These are phyloP conservation scores for Aurifilum marmelostoma DNA, from an alignment of 2,329 filamentous ascomycete genomes.

Conservation along the genomic window DNA sequence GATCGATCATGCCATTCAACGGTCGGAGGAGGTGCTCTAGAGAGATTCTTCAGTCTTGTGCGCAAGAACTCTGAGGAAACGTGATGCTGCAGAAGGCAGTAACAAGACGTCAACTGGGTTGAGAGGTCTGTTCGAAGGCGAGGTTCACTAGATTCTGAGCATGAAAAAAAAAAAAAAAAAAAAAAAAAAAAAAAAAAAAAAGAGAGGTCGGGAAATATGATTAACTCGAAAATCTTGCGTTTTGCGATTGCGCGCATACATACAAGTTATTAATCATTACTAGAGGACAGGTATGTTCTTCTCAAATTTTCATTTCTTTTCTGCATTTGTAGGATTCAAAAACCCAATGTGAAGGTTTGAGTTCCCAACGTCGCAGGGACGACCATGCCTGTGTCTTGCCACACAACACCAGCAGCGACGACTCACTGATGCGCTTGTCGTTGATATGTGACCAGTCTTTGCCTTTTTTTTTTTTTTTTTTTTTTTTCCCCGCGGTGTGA, in stretches of 20 bases:
- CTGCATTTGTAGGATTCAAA: not conserved
- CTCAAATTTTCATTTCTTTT: not conserved
- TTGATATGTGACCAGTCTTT: too few species aligned
- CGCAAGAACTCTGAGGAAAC: not conserved
- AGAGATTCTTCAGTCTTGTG: not conserved
- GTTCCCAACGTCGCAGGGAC: not conserved
- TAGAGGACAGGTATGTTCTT: not conserved
- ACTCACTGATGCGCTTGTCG: not conserved
- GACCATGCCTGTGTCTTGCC: not conserved
- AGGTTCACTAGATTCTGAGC: too few species aligned
- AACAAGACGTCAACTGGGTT: not conserved
- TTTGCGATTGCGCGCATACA: not conserved
- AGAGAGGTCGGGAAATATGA: not conserved
- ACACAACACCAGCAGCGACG: not conserved
- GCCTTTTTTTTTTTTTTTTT: too few species aligned
- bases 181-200: too few species aligned
- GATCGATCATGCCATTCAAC: slow-evolving; percentile 38
- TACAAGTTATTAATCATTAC: not conserved
- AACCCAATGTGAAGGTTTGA: not conserved
- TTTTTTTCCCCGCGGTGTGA: too few species aligned
- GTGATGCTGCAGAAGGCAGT: not conserved
- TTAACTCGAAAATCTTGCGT: not conserved
- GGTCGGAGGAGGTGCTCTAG: slow-evolving; percentile 39
- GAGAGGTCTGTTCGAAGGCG: too few species aligned
- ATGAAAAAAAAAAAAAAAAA: too few species aligned